phyloP scores from a whole-genome alignment of 164 flowering plant species.

The Magnolia sinica region DNA sequence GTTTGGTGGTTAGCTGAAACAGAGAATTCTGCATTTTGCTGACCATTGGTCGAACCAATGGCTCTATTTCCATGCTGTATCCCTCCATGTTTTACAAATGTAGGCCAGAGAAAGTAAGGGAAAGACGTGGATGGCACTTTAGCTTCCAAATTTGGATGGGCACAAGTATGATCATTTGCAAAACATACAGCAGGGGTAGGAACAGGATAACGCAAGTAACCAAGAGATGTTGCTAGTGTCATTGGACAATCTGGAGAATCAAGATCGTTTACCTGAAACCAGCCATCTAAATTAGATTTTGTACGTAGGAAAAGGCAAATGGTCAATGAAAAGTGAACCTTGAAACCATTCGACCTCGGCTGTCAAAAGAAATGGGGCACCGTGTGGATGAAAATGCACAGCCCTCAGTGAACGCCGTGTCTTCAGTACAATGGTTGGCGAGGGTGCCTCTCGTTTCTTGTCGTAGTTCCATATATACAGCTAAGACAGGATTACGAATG shows the following conservation, averaged over 20 bases:
- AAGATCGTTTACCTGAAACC: slow-evolving; percentile 79
- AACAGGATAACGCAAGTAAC: slow-evolving; percentile 80
- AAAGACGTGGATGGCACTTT: slow-evolving; percentile 48
- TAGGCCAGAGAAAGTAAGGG: slow-evolving; percentile 64
- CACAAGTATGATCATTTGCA: slow-evolving; percentile 56
- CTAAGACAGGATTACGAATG: slow-evolving; percentile 29
- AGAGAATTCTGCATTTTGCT: slow-evolving; percentile 44
- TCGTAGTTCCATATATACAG: slow-evolving; percentile 89
- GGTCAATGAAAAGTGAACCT: background rate
- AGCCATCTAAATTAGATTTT: slow-evolving; percentile 17
- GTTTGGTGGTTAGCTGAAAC: slow-evolving; percentile 51
- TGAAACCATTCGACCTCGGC: slow-evolving; percentile 60
- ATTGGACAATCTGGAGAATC: slow-evolving; percentile 82
- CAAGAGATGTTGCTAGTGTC: slow-evolving; percentile 77
- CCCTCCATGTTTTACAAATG: slow-evolving; percentile 44
- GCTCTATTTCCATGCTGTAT: slow-evolving; percentile 34
- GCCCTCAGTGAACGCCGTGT: slow-evolving; percentile 95
- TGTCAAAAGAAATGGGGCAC: slow-evolving; percentile 83
- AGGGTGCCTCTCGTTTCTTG: slow-evolving; percentile 50
- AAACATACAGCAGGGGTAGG: slow-evolving; percentile 82
- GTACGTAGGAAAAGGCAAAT: background rate
- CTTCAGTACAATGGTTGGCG: slow-evolving; percentile 67
- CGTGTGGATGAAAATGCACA: slow-evolving; percentile 96
- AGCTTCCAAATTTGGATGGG: slow-evolving; percentile 35
- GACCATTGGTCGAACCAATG: slow-evolving; percentile 30